Evolutionary conservation across 768 basidiomycete species (phyloP), one percentile per base, ranked within the genome.

Genomic region (Calocera viscosa): DNA sequence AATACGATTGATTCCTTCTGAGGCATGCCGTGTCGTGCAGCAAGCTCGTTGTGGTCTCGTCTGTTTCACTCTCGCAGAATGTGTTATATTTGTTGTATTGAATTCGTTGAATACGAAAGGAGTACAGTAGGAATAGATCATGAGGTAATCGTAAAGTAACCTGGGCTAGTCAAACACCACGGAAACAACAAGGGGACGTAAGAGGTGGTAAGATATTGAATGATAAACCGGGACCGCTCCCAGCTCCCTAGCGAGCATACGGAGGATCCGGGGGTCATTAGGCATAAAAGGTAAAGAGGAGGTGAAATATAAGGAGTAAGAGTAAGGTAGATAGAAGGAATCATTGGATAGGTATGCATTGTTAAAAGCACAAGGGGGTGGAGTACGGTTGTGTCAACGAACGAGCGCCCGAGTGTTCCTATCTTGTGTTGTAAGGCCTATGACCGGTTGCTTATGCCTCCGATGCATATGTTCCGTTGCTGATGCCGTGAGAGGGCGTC

Each of bases 131-230:
- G 35, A 63, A 38, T 67, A 49, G 35, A 30, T 64, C 64, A 49
- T 64, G 41, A 47, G 35, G 16, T 35, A 66, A 30, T 40, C 65
- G 43, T 38, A 68, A 65, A 30, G 60, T 68, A 63, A 26, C 49
- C 32, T n/a, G 40, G 43, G 64, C 32, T 67, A 60, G 30, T 60
- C 30, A 60, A 60, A 60, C 53, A 60, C 53, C 53, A 32, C 24
- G 10, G 30, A 32, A 60, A 60, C 53, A 60, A 32, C 53, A 60
- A 60, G 30, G 22, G 16, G 26, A 60, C 35, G 35, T 38, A 60
- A 30, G 10, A 28, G 53, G 11, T 14, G 22, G 30, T 47, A 32
- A 26, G 53, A 60, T 47, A 24, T 28, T 11, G 24, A 30, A 2
- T 12, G 30, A 60, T 16, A 26, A 28, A 19, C 53, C 53, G 53